Evolutionary conservation across 148 eudicot species (phyloP).

Genomic region (Camellia granthamiana): DNA sequence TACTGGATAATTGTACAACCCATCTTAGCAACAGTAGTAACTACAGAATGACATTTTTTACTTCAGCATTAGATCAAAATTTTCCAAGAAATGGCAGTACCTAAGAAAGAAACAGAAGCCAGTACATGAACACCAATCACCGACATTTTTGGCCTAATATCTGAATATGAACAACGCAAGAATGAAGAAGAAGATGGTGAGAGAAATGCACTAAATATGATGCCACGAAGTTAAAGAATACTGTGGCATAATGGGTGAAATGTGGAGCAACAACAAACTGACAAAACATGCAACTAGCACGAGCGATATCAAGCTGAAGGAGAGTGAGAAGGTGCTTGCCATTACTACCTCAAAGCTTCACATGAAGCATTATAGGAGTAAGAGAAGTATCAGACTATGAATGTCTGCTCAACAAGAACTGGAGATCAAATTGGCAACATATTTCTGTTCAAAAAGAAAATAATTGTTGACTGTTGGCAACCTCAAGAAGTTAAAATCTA

Average conservation of each 20-base stretch:
- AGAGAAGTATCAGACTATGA: background rate
- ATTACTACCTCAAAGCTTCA: background rate
- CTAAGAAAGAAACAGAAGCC: background rate
- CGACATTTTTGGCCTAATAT: background rate
- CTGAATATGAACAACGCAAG: background rate
- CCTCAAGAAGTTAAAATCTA: no score
- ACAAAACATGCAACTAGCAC: no score
- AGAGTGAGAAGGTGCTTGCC: background rate
- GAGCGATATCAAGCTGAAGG: no score
- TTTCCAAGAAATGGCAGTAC: background rate
- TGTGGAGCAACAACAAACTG: no score
- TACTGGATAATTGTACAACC: background rate
- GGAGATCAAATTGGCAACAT: background rate
- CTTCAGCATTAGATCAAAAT: background rate
- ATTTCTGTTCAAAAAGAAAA: no score
- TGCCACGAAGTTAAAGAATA: no score
- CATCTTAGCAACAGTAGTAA: background rate
- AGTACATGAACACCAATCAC: background rate
- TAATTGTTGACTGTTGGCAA: no score
- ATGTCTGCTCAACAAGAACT: background rate
- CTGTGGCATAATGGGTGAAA: no score
- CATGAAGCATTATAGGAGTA: background rate
- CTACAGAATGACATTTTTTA: background rate
- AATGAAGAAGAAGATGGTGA: background rate
- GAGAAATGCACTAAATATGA: background rate